Percentiles rank a stretch among this genome's conserved stretches.
Conservation (phyloP, 805 yeast genomes). For the Yamadazyma laniorum region DNA sequence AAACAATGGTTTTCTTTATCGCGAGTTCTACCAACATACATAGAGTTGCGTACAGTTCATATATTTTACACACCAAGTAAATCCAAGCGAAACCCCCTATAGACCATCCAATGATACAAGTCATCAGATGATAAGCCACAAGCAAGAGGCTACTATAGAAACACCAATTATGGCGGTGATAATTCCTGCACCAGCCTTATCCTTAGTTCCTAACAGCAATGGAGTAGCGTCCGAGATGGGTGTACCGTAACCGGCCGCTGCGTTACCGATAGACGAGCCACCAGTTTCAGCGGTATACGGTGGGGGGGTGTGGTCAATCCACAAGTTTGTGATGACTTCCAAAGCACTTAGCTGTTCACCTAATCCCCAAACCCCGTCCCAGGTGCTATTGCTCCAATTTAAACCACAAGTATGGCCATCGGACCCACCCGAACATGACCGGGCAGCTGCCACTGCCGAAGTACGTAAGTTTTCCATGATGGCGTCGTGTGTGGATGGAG, state of each 20-base stretch:
- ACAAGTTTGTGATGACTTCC: slow-evolving; percentile 55
- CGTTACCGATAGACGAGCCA: slow-evolving; percentile 67
- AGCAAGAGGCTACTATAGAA: slow-evolving; percentile 39
- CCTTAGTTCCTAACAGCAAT: slow-evolving; percentile 47
- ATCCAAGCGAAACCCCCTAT: too few relatives aligned
- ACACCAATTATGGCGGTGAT: slow-evolving; percentile 68
- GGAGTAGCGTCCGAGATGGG: slow-evolving; percentile 38
- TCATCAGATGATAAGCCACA: too few relatives aligned
- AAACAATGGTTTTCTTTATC: too few relatives aligned
- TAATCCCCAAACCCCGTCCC: slow-evolving; percentile 68
- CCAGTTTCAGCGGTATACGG: slow-evolving; percentile 68
- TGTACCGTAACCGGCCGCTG: slow-evolving; percentile 62
- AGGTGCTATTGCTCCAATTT: slow-evolving; percentile 52
- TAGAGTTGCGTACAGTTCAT: background rate
- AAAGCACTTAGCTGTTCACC: slow-evolving; percentile 80
- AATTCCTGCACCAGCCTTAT: slow-evolving; percentile 87
- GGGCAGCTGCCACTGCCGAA: slow-evolving; percentile 59
- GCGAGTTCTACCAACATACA: too few relatives aligned
- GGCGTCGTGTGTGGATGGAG: slow-evolving; percentile 53
- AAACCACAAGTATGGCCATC: slow-evolving; percentile 78
- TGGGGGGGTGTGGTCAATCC: slow-evolving; percentile 41
- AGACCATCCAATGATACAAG: too few relatives aligned
- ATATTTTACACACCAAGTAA: slow-evolving; percentile 1
- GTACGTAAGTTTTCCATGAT: slow-evolving; percentile 45
- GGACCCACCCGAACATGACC: slow-evolving; percentile 68